phyloP scores from a whole-genome alignment of 1,284 basidiomycete genomes.

The Anthracocystis walkeri region DNA sequence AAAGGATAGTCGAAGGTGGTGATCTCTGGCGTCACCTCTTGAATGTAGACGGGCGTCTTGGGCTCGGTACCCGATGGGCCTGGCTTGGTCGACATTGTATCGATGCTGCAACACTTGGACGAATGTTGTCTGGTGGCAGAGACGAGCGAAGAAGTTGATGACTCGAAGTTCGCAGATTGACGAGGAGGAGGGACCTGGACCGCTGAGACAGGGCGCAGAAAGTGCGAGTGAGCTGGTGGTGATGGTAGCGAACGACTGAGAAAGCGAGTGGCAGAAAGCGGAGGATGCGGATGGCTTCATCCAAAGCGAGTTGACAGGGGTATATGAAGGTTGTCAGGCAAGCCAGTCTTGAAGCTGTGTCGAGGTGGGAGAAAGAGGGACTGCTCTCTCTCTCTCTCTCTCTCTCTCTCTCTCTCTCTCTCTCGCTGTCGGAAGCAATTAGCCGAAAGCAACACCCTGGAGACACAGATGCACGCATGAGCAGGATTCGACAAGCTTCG shows the following conservation, averaged over 20 bases:
- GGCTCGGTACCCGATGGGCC: slow-evolving; percentile 27
- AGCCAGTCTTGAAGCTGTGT: background rate
- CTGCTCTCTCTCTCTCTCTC: background rate
- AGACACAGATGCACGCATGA: background rate
- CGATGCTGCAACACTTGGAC: slow-evolving; percentile 22
- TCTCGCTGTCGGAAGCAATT: background rate
- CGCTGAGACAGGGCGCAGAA: background rate
- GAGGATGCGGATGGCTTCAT: slow-evolving; percentile 13
- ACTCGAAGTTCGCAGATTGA: background rate
- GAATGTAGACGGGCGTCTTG: slow-evolving; percentile 47
- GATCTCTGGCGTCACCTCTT: slow-evolving; percentile 50
- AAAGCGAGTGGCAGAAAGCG: background rate
- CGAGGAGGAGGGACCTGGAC: background rate
- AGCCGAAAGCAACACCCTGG: slow-evolving; percentile 3
- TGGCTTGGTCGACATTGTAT: slow-evolving; percentile 33
- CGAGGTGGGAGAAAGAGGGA: background rate
- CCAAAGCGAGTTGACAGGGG: background rate
- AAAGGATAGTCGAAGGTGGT: slow-evolving; percentile 69
- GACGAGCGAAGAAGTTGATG: background rate
- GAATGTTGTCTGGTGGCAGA: background rate
- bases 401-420: no score
- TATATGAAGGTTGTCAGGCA: slow-evolving; percentile 15
- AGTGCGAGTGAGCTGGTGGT: background rate
- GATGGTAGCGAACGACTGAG: background rate
- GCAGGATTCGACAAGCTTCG: background rate